A percentile compares a stretch with the other conserved stretches of the same genome.
Evolutionary conservation across 495 filamentous ascomycete genomes (phyloP).

Genomic region (Cenococcum geophilum): DNA sequence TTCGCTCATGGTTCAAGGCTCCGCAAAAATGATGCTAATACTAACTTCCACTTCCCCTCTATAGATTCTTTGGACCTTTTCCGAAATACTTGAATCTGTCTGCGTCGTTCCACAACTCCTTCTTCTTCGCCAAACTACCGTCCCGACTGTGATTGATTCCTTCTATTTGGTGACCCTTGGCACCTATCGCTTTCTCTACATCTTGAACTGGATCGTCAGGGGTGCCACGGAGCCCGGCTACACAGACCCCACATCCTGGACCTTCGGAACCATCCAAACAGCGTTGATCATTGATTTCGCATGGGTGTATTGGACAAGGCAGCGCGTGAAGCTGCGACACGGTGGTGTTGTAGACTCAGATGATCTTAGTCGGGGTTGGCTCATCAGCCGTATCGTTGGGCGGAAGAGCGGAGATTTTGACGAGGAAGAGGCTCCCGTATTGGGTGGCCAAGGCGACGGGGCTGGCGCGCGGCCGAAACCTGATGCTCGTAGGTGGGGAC

Average conservation of each 20-base stretch:
- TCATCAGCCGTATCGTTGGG: conserved; percentile 48
- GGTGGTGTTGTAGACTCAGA: conserved; percentile 92
- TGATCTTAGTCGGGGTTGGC: conserved; percentile 75
- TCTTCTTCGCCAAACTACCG: conserved; percentile 84
- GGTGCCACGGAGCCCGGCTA: conserved; percentile 49
- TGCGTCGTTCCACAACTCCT: conserved; percentile 87
- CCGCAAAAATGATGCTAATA: background rate
- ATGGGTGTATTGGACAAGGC: conserved; percentile 92
- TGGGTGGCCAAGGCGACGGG: background rate
- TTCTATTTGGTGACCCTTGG: conserved; percentile 88
- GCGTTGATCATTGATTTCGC: conserved; percentile 89
- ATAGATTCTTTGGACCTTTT: conserved; percentile 77
- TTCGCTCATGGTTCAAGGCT: background rate
- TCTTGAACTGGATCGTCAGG: conserved; percentile 83
- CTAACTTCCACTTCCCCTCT: background rate
- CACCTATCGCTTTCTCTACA: conserved; percentile 83
- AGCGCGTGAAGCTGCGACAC: conserved; percentile 86
- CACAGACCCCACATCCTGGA: conserved; percentile 64
- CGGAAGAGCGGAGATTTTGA: conserved; percentile 29
- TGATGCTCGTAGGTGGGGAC: conserved; percentile 59
- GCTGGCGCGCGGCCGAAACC: conserved; percentile 25
- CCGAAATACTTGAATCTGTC: conserved; percentile 82
- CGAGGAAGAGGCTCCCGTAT: conserved; percentile 30
- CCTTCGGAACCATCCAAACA: conserved; percentile 88
- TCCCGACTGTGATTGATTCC: conserved; percentile 92